A percentile compares a stretch with the other conserved stretches of the same genome.
Evolutionary conservation across 768 basidiomycete genomes (phyloP).

Genomic region (Suillus lakei): DNA sequence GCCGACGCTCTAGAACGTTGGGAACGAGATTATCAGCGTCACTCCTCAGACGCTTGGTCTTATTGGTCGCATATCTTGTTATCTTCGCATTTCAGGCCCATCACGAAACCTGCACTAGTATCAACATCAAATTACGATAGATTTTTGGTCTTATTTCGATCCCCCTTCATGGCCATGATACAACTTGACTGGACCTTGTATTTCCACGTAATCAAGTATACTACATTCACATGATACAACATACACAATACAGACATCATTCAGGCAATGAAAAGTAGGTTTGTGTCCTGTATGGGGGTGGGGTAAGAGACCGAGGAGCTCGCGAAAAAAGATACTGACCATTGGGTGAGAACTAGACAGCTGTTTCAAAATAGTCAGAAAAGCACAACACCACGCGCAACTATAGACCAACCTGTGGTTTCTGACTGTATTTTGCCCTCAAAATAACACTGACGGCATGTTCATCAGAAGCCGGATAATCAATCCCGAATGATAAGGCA

Average conservation of each 20-base stretch:
- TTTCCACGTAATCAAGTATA: background rate
- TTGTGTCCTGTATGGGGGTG: constrained; percentile 28
- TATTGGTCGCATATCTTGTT: background rate
- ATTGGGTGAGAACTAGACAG: constrained; percentile 50
- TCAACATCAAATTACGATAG: background rate
- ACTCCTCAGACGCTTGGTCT: background rate
- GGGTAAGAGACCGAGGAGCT: background rate
- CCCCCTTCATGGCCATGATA: background rate
- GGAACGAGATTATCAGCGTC: background rate
- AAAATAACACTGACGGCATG: constrained; percentile 41
- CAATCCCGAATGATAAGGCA: background rate
- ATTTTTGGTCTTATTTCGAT: too few relatives aligned
- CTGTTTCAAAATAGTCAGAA: constrained; percentile 22
- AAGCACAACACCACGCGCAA: background rate
- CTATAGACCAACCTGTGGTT: constrained; percentile 48
- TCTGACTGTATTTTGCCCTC: constrained; percentile 55
- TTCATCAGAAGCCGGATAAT: background rate
- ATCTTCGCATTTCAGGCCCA: background rate
- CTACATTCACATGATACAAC: background rate
- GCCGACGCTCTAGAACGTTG: too few relatives aligned
- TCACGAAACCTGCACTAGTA: background rate
- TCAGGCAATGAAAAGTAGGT: constrained; percentile 35
- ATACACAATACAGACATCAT: background rate
- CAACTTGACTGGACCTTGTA: background rate
- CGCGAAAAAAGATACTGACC: constrained; percentile 32